Evolutionary conservation across 2,329 filamentous ascomycete species (phyloP).

Genomic region (Fusarium lateritium): DNA sequence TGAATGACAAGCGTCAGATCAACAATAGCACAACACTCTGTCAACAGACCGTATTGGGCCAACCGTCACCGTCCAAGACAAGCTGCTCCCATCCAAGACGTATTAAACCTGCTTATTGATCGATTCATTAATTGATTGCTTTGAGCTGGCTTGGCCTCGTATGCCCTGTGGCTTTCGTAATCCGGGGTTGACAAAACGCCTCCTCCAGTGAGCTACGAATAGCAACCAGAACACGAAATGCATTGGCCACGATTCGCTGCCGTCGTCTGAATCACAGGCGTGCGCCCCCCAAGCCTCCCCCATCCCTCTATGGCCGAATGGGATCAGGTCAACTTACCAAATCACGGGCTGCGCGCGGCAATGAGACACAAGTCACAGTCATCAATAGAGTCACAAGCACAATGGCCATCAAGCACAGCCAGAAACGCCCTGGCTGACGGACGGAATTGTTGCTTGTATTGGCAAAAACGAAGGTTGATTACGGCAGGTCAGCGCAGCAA

Average conservation of each 20-base stretch:
- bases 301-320: neutral
- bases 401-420: conserved; percentile 17
- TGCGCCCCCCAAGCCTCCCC: conserved; percentile 19
- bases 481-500: conserved; percentile 35
- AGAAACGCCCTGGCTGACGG: conserved; percentile 23
- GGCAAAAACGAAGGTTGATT: conserved; percentile 25
- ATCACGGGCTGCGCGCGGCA: conserved; percentile 35
- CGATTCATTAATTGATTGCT: conserved; percentile 18
- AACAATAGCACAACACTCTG: conserved; percentile 14
- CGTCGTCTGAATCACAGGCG: conserved; percentile 30
- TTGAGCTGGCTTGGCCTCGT: conserved; percentile 19
- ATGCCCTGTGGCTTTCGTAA: conserved; percentile 36
- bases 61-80: conserved; percentile 32
- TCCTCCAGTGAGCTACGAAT: conserved; percentile 28
- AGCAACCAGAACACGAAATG: conserved; percentile 28
- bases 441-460: conserved; percentile 5
- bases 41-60: conserved; percentile 15
- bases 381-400: conserved; percentile 40
- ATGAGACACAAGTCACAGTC: conserved; percentile 35
- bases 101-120: conserved; percentile 26
- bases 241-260: conserved; percentile 29
- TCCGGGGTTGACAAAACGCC: conserved; percentile 35
- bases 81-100: conserved; percentile 39
- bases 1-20: conserved; percentile 11
- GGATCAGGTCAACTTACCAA: conserved; percentile 26